Percentiles rank a stretch among this genome's conserved stretches.
These are phyloP conservation scores for Logfia minima DNA, from an alignment of 129 eudicot species.

Conservation along the genomic window DNA sequence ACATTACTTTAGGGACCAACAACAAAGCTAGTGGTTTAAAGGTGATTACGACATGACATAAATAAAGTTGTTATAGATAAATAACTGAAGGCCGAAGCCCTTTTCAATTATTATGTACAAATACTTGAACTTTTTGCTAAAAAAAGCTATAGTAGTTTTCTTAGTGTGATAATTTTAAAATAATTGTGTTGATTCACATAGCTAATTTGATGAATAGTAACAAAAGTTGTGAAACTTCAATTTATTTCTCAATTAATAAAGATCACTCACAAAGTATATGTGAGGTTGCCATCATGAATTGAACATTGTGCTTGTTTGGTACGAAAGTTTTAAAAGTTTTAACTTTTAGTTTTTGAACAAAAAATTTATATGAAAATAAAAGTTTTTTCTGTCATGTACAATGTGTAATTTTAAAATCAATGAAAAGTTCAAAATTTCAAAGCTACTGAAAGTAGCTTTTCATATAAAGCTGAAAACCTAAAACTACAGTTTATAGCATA, in stretches of 20 bases:
- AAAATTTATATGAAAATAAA: too few species aligned
- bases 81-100: background rate
- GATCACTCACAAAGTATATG: background rate
- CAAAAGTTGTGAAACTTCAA: background rate
- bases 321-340: too few species aligned
- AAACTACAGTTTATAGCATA: too few species aligned
- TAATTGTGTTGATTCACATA: background rate
- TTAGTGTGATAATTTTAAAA: too few species aligned
- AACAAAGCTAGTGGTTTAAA: background rate
- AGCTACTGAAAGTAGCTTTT: too few species aligned
- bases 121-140: background rate
- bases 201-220: background rate
- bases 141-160: too few species aligned
- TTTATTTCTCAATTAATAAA: background rate
- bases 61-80: background rate
- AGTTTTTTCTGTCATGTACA: too few species aligned
- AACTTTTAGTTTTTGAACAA: too few species aligned
- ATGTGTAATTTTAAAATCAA: too few species aligned
- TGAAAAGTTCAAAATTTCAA: too few species aligned
- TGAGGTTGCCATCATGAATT: background rate
- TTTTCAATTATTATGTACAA: background rate
- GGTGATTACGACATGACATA: constrained; percentile 1
- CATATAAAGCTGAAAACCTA: too few species aligned
- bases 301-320: too few species aligned
- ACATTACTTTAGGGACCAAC: background rate